These are phyloP conservation scores for Pisolithus marmoratus DNA, from an alignment of 768 basidiomycete species.

Conservation along the genomic window DNA sequence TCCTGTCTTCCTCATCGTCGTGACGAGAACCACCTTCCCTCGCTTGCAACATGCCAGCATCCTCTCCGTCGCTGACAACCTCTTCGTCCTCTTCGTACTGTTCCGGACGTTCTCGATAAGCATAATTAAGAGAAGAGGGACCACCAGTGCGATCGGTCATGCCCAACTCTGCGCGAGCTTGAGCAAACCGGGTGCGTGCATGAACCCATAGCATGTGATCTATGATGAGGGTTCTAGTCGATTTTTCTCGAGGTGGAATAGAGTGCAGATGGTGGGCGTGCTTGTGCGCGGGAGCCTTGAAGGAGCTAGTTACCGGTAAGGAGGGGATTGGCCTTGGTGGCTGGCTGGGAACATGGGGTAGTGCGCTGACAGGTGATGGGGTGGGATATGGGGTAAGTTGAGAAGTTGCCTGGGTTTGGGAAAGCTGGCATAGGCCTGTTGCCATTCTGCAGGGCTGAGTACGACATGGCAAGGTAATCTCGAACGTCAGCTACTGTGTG, in stretches of 20 bases:
- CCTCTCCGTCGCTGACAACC: constrained; percentile 58
- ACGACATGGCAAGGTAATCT: constrained; percentile 19
- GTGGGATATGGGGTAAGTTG: constrained; percentile 12
- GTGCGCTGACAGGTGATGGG: constrained; percentile 1
- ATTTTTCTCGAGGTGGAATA: constrained; percentile 83
- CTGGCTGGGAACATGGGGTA: constrained; percentile 6
- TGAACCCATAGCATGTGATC: constrained; percentile 88
- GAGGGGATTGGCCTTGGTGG: constrained; percentile 7
- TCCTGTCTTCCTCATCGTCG: constrained; percentile 55
- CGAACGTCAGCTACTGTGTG: background rate
- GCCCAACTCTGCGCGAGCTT: constrained; percentile 79
- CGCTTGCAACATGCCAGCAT: constrained; percentile 37
- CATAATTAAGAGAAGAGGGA: constrained; percentile 50
- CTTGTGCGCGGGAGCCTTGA: constrained; percentile 75
- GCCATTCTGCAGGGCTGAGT: constrained; percentile 20
- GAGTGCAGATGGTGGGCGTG: constrained; percentile 86
- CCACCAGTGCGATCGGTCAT: constrained; percentile 82
- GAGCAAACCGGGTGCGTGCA: constrained; percentile 71
- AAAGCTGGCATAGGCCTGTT: constrained; percentile 11
- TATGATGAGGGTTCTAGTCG: constrained; percentile 81
- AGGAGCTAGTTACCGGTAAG: constrained; percentile 16
- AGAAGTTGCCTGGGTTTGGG: constrained; percentile 14
- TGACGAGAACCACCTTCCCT: constrained; percentile 45
- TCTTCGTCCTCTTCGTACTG: constrained; percentile 75
- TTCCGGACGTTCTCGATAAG: constrained; percentile 65